phyloP scores from a whole-genome alignment of 1,139 yeast species.

The Blastobotrys buckinghamii region DNA sequence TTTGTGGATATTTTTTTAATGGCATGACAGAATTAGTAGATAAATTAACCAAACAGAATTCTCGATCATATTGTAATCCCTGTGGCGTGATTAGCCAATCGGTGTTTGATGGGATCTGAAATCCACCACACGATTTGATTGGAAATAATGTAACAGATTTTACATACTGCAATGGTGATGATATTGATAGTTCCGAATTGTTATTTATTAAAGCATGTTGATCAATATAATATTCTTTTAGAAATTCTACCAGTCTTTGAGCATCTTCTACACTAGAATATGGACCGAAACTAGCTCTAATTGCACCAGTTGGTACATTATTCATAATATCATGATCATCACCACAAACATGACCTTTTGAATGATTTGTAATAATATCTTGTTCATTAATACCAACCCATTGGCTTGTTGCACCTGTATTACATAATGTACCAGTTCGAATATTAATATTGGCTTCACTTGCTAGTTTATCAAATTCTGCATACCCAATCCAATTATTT shows the following conservation, averaged over 20 bases:
- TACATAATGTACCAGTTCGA: constrained; percentile 40
- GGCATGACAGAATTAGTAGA: constrained; percentile 27
- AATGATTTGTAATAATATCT: constrained; percentile 30
- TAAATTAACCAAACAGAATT: constrained; percentile 34
- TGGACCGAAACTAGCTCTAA: constrained; percentile 40
- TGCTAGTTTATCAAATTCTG: constrained; percentile 35
- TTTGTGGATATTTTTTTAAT: constrained; percentile 31
- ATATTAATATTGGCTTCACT: constrained; percentile 31
- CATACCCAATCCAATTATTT: constrained; percentile 34
- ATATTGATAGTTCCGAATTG: not conserved
- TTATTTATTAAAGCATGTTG: constrained; percentile 3
- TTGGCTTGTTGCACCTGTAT: constrained; percentile 35
- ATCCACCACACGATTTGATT: constrained; percentile 39
- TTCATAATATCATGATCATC: constrained; percentile 36
- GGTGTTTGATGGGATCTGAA: constrained; percentile 23
- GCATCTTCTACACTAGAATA: constrained; percentile 33
- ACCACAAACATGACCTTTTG: constrained; percentile 38
- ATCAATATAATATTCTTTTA: constrained; percentile 26
- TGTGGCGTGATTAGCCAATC: constrained; percentile 29
- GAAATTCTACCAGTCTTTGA: constrained; percentile 26
- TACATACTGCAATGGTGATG: constrained; percentile 7
- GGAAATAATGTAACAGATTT: constrained; percentile 27
- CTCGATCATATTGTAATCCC: constrained; percentile 38
- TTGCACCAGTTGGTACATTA: constrained; percentile 37
- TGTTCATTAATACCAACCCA: constrained; percentile 27